Percentiles rank a stretch among this genome's conserved stretches.
Conservation (phyloP, 2,329 filamentous ascomycete species). For the Talaromyces sp. region DNA sequence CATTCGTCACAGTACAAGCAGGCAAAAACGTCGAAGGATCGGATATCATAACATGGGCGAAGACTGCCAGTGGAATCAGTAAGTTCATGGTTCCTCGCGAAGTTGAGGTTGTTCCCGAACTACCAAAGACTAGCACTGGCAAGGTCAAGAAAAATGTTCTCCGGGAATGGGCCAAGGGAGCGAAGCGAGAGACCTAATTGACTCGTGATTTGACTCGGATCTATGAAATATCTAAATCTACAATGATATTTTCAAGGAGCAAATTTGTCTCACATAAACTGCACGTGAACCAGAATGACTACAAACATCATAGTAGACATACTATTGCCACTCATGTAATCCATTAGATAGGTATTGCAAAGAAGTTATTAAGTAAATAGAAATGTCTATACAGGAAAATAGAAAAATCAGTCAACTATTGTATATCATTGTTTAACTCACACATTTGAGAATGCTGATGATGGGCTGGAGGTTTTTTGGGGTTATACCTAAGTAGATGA, state of each 20-base stretch:
- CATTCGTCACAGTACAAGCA: conserved; percentile 75
- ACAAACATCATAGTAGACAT: too few relatives aligned
- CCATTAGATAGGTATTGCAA: too few relatives aligned
- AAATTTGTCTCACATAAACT: too few relatives aligned
- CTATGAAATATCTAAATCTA: too few relatives aligned
- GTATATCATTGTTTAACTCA: too few relatives aligned
- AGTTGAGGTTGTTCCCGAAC: conserved; percentile 72
- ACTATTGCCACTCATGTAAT: too few relatives aligned
- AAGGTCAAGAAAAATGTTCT: conserved; percentile 96
- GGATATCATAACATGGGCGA: conserved; percentile 82
- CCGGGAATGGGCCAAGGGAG: conserved; percentile 72
- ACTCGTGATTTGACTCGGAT: not conserved
- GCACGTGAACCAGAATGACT: too few relatives aligned
- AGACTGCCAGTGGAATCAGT: conserved; percentile 71
- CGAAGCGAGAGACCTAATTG: conserved; percentile 23
- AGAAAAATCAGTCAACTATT: too few relatives aligned
- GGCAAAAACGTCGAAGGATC: conserved; percentile 57
- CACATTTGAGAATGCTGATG: not conserved
- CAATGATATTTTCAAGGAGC: too few relatives aligned
- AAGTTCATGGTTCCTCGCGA: conserved; percentile 79
- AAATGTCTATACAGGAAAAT: too few relatives aligned
- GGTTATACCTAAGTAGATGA: not conserved
- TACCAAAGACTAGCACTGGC: conserved; percentile 95
- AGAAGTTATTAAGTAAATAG: too few relatives aligned
- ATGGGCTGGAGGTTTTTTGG: not conserved